Percentiles rank a stretch among this genome's conserved stretches.
phyloP scores from a whole-genome alignment of 805 yeast species.

The Barnettozyma vustinii region DNA sequence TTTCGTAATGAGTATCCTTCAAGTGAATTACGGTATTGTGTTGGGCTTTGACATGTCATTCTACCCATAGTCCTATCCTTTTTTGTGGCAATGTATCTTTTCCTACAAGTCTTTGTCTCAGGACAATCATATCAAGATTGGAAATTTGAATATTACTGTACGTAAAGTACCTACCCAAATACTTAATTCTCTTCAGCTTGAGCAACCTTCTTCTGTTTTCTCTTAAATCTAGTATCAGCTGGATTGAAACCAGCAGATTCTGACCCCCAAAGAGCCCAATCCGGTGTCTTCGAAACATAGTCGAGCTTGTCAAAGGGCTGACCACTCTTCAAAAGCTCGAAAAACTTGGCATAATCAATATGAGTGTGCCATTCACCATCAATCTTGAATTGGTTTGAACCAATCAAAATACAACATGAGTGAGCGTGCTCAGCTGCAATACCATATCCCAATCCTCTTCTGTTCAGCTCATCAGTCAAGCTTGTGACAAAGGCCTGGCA shows the following conservation, averaged over 20 bases:
- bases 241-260: constrained; percentile 87
- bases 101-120: too few relatives aligned
- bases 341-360: constrained; percentile 74
- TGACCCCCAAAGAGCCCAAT: constrained; percentile 89
- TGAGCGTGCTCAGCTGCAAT: constrained; percentile 95
- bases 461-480: constrained; percentile 54
- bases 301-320: constrained; percentile 71
- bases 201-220: constrained; percentile 17
- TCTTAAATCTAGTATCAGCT: constrained; percentile 51
- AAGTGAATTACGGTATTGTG: too few relatives aligned
- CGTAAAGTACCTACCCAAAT: background rate
- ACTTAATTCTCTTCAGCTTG: background rate
- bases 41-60: too few relatives aligned
- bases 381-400: constrained; percentile 64
- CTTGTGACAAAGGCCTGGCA: constrained; percentile 69
- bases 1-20: too few relatives aligned
- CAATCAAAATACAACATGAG: constrained; percentile 85
- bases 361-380: constrained; percentile 83
- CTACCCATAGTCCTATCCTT: too few relatives aligned
- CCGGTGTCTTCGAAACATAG: constrained; percentile 75
- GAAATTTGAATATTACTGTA: background rate
- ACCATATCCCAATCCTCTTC: constrained; percentile 68
- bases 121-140: too few relatives aligned
- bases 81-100: too few relatives aligned
- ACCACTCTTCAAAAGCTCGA: constrained; percentile 61